phyloP scores from a whole-genome alignment of 345 rosid genomes.

The Linum usitatissimum region DNA sequence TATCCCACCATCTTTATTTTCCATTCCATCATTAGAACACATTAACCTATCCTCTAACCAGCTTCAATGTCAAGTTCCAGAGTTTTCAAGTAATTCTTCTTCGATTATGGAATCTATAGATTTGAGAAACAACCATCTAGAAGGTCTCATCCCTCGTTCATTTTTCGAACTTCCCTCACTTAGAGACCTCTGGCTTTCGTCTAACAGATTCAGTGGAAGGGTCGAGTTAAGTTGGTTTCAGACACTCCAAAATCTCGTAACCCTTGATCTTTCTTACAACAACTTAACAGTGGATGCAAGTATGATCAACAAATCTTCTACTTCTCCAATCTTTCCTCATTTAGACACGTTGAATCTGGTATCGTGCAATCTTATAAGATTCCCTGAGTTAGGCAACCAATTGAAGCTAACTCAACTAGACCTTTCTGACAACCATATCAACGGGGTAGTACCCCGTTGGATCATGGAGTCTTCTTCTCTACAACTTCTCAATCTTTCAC shows the following conservation, averaged over 20 bases:
- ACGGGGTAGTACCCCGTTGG: conserved; percentile 14
- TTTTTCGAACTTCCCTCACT: conserved; percentile 14
- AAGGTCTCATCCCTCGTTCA: conserved; percentile 19
- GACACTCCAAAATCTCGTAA: conserved; percentile 4
- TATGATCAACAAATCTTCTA: background rate
- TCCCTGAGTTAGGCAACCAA: conserved; percentile 30
- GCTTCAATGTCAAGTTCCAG: too few species aligned
- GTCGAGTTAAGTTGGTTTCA: conserved; percentile 13
- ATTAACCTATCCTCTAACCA: too few species aligned
- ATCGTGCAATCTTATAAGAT: conserved; percentile 26
- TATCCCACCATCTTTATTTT: too few species aligned
- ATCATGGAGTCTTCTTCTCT: background rate
- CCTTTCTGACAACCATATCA: conserved; percentile 19
- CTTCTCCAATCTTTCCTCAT: background rate
- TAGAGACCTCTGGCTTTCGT: conserved; percentile 4
- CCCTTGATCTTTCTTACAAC: conserved; percentile 12
- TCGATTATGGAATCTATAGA: too few species aligned
- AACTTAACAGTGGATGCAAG: conserved; percentile 14
- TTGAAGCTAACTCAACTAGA: background rate
- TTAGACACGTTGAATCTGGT: conserved; percentile 27
- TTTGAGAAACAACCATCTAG: conserved; percentile 9
- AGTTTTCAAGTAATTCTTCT: too few species aligned
- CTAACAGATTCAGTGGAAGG: conserved; percentile 17
- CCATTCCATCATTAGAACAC: too few species aligned
- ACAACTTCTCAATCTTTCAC: conserved; percentile 6